Conservation (phyloP, 805 yeast genomes). For the Pichia pseudocactophila region DNA sequence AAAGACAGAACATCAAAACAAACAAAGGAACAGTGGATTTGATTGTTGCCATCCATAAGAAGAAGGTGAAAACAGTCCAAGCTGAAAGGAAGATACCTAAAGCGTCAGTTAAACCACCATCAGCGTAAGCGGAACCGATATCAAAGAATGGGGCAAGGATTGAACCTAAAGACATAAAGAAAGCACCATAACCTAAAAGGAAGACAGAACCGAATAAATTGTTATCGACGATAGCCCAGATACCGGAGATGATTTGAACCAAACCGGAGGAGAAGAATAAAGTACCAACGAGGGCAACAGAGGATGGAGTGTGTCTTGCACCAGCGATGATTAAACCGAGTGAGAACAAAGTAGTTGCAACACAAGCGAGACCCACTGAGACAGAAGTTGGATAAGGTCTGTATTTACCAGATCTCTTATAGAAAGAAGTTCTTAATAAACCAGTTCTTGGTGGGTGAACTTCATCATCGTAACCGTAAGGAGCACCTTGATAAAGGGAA, state of each 20-base stretch:
- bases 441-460: constrained; percentile 34
- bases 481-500: constrained; percentile 7
- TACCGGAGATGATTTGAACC: constrained; percentile 40
- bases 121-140: constrained; percentile 31
- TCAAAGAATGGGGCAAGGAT: constrained; percentile 35
- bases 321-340: constrained; percentile 36
- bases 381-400: constrained; percentile 43
- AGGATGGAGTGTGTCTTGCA: constrained; percentile 35
- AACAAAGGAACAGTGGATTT: constrained; percentile 36
- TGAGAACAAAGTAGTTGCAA: constrained; percentile 39
- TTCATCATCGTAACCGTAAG: constrained; percentile 16
- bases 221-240: constrained; percentile 41
- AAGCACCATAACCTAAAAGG: constrained; percentile 38
- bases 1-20: constrained; percentile 30
- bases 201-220: constrained; percentile 42
- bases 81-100: constrained; percentile 37
- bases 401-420: constrained; percentile 31
- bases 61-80: constrained; percentile 39
- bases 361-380: constrained; percentile 39
- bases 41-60: constrained; percentile 34
- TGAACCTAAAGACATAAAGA: constrained; percentile 39
- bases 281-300: constrained; percentile 35
- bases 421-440: constrained; percentile 34
- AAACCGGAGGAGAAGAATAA: constrained; percentile 41
- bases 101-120: constrained; percentile 30